Evolutionary conservation across 2,329 filamentous ascomycete species (phyloP), one percentile per base, ranked within the genome.

Genomic region (Nannizziopsis arthrosporioides): DNA sequence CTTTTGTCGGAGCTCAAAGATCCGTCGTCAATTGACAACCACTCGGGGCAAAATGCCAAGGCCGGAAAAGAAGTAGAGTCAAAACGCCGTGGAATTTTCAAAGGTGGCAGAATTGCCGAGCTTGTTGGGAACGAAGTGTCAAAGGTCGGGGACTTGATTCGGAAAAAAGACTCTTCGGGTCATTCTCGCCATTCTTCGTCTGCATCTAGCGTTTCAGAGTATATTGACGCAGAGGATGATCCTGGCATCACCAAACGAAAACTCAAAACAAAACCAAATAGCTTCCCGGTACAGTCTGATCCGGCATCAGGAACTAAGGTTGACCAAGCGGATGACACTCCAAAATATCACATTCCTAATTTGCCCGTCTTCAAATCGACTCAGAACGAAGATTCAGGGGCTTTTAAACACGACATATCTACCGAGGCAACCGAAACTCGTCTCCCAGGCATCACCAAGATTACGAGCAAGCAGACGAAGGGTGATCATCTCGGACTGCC

Each of bases 11-110:
- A 42, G n/a, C 40, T 15, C 40, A 42, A n/a, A 7, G 31, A 7
- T 12, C 3, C 15, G 10, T 11, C 9, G 15, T 14, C 40, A 3
- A 30, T 7, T 19, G 37, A 46, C 22, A 34, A 14, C 8, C 32
- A 22, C 15, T 31, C 46, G 19, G 40, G 40, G 37, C 11, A 18
- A 34, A 18, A 27, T 18, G 5, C 9, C n/a, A 47, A 44, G 30
- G 5, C 7, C 18, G 46, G 22, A 1, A 48, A 43, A 44, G 46
- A 44, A 8, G n/a, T 36, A 67, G 58, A 79, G 69, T 78, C 77
- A 8, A 79, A 77, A 32, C 72, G 87, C 7, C 78, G 81, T 37
- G 80, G 82, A 5, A 81, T 94, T 42, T 83, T 94, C 66, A 90
- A 87, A 66, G 82, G 81, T 2, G 77, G 80, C 43, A 75, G 84